Base-by-base conservation (phyloP, 2,329 filamentous ascomycete genomes). In the Trematosphaeria pertusa region DNA sequence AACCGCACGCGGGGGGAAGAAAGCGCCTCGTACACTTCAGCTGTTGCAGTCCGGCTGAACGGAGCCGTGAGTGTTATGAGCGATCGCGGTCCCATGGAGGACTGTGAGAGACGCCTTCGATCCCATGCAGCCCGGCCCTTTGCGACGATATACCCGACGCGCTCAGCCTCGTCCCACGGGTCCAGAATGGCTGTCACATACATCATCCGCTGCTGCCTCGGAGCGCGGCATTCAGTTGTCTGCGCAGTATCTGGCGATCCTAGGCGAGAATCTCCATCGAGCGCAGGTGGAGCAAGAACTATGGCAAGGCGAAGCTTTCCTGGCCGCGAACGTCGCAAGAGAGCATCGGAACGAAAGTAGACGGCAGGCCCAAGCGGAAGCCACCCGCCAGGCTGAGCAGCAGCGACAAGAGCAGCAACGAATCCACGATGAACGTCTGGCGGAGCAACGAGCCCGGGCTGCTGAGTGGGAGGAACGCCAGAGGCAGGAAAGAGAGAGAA, bases 321-420 rank as follows among this genome's bases (percentile, higher is more conserved):
- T 33, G n/a, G 37, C 19, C 10, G 45, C 45, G 26, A 11, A 32
- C 7, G 32, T 21, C 15, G 45, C 38, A 18, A 37, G 38, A 32
- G 45, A 37, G 18, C 30, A 9, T n/a, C 39, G 19, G 22, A 31
- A 24, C n/a, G 44, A 40, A 31, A 30, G 37, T 5, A 30, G 44
- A 31, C 32, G 33, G 35, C 30, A 37, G n/a, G 24, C 24, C 10
- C n/a, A 21, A 6, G 38, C 32, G 8, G 45, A 37, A n/a, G 17
- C 45, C 11, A 30, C 22, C n/a, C 18, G 8, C 6, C 20, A 6
- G 5, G 24, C 34, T 5, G 20, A 43, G 14, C 37, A 34, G 12
- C 38, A 37, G 24, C 45, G 22, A 12, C 36, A 38, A n/a, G 38
- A 43, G 31, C 45, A 48, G n/a, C 22, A 43, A 19, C 38, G 15